These are phyloP conservation scores for Hordeum marinum DNA, from an alignment of 176 grass and related monocot genomes.

Conservation along the genomic window DNA sequence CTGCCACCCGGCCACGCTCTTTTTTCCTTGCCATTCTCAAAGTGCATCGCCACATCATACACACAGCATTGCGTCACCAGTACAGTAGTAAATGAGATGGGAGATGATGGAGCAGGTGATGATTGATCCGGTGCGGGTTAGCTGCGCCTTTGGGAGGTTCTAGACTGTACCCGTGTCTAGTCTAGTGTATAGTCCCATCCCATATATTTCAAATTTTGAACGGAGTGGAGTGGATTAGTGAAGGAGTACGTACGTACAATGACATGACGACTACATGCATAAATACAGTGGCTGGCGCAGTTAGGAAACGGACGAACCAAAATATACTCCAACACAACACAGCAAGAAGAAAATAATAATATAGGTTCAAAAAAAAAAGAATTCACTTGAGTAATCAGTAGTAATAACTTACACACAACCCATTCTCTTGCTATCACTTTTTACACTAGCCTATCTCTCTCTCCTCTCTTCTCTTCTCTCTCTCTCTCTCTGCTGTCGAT, in stretches of 20 bases:
- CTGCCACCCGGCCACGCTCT: neutral
- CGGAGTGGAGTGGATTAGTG: slow-evolving; percentile 26
- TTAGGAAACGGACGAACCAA: too few species aligned
- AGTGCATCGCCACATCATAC: too few species aligned
- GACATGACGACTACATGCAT: slow-evolving; percentile 4
- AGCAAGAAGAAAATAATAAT: too few species aligned
- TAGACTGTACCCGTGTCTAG: neutral
- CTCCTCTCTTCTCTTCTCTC: neutral
- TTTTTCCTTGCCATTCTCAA: neutral
- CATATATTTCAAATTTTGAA: slow-evolving; percentile 48
- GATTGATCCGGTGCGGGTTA: neutral
- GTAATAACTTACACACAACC: neutral
- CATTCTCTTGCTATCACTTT: neutral
- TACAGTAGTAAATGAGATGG: too few species aligned
- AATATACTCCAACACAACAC: too few species aligned
- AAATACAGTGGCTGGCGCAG: slow-evolving; percentile 21
- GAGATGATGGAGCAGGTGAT: neutral
- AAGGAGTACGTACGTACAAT: neutral
- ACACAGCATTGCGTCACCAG: too few species aligned
- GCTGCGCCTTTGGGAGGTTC: neutral
- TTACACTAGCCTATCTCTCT: neutral
- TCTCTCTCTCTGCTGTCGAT: neutral
- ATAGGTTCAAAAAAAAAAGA: too few species aligned
- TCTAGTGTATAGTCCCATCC: too few species aligned
- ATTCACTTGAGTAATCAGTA: neutral